Evolutionary conservation across 306 rosid genomes (phyloP), one percentile per base, ranked within the genome.

Genomic region (Myrica gale): DNA sequence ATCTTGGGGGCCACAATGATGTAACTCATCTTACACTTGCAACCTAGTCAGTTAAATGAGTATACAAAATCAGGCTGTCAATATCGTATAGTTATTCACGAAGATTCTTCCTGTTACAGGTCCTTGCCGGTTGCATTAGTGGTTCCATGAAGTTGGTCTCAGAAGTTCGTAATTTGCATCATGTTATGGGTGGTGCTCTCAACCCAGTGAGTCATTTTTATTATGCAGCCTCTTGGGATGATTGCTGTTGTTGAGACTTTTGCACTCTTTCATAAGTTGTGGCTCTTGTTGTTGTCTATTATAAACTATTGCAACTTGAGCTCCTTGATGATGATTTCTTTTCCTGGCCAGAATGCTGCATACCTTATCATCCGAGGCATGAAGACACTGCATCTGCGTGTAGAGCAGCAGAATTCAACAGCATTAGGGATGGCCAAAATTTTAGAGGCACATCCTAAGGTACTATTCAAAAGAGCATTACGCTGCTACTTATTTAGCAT

Each of bases 391-490:
- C 96, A 92, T 87, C 95, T 95, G 62, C 98, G 98, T 90, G 84
- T 92, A 78, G 88, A 77, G 92, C 98, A 95, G 82, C 98, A 95
- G 82, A 95, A 92, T 82, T 86, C 95, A 41, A 89, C 97, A 11
- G 97, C 77, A 62, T 19, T 66, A 71, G 81, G 93, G 97, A 95
- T 95, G 93, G 93, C 97, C 87, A 20, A 85, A 75, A 20, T 92
- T 86, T 92, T 95, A 89, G 98, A 95, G 92, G 96, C 89, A 77
- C 98, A 95, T 95, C 97, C 98, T 74, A 92, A 92, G 97, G 98
- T 92, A 84, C 43, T 5, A 58, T 52, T 58, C 21, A 48, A 15
- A 5, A 13, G 32, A 32, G 37, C 37, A 32, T 32, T 32, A 32
- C 2, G 8, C 23, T 8, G 70, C 51, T 15, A 42, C 51, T 16